These are phyloP conservation scores for Spinacia oleracea DNA, from an alignment of 179 eudicot genomes.

Conservation along the genomic window DNA sequence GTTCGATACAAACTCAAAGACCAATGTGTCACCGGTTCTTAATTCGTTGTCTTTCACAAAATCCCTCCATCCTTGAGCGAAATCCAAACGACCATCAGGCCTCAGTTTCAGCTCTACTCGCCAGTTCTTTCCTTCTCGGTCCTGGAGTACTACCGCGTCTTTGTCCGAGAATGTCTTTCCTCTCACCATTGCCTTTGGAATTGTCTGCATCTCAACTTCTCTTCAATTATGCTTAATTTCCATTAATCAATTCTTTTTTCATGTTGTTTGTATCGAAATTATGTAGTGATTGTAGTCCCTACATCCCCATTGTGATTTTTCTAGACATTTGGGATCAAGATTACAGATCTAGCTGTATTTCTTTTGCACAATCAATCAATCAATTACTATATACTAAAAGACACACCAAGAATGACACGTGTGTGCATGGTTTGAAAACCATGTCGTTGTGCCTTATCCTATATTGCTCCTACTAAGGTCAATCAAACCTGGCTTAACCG, in stretches of 20 bases:
- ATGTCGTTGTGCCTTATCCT: not conserved
- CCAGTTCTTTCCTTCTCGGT: conserved; percentile 27
- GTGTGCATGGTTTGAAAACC: not conserved
- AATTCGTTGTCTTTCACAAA: conserved; percentile 17
- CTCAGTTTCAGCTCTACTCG: conserved; percentile 27
- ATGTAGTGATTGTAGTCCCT: not conserved
- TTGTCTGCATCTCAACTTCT: conserved; percentile 25
- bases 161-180: conserved; percentile 10
- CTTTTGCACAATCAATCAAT: too few species aligned
- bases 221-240: conserved; percentile 9
- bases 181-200: conserved; percentile 16
- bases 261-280: not conserved
- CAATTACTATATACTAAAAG: too few species aligned
- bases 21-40: conserved; percentile 26
- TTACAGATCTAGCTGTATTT: not conserved
- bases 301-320: not conserved
- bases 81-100: conserved; percentile 32
- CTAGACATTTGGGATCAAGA: not conserved
- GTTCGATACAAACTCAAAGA: conserved; percentile 21
- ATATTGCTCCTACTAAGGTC: too few species aligned
- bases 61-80: conserved; percentile 32
- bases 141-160: conserved; percentile 20
- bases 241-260: not conserved
- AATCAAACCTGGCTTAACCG: not conserved
- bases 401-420: too few species aligned